These are phyloP conservation scores for Aspergillus fumigatiaffinis DNA, from an alignment of 2,329 filamentous ascomycete genomes.

Conservation along the genomic window DNA sequence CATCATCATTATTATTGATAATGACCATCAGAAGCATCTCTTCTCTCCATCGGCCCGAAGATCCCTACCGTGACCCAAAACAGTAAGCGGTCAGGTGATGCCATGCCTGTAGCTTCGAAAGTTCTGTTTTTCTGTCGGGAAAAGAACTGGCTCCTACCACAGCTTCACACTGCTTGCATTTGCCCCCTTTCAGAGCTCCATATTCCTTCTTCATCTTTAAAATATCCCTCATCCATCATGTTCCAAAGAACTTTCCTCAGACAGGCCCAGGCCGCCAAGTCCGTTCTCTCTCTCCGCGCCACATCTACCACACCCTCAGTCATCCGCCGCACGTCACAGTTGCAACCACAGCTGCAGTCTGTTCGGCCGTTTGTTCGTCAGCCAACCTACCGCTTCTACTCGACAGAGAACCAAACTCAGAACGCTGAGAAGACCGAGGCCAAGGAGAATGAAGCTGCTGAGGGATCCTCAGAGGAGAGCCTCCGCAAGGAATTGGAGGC, in stretches of 20 bases:
- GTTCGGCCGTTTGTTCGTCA: conserved; percentile 32
- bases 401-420: conserved; percentile 38
- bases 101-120: conserved; percentile 9
- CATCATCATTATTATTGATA: too few relatives aligned
- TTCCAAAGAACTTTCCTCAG: conserved; percentile 41
- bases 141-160: neutral
- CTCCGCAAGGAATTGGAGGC: conserved; percentile 65
- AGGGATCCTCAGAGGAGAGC: conserved; percentile 44
- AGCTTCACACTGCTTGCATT: neutral
- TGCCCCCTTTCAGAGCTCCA: neutral
- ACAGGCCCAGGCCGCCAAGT: conserved; percentile 38
- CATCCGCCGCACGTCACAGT: conserved; percentile 31
- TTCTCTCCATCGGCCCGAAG: neutral
- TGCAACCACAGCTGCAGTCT: conserved; percentile 27
- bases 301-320: conserved; percentile 30
- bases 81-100: conserved; percentile 14
- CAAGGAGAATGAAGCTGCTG: conserved; percentile 42
- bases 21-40: neutral
- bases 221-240: conserved; percentile 28
- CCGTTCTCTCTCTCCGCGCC: conserved; percentile 30
- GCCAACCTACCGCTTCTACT: conserved; percentile 39
- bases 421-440: conserved; percentile 31
- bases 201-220: neutral
- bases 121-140: conserved; percentile 13
- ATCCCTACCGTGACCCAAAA: neutral